phyloP scores from a whole-genome alignment of 169 alveolate species.

The Babesia gibsoni region DNA sequence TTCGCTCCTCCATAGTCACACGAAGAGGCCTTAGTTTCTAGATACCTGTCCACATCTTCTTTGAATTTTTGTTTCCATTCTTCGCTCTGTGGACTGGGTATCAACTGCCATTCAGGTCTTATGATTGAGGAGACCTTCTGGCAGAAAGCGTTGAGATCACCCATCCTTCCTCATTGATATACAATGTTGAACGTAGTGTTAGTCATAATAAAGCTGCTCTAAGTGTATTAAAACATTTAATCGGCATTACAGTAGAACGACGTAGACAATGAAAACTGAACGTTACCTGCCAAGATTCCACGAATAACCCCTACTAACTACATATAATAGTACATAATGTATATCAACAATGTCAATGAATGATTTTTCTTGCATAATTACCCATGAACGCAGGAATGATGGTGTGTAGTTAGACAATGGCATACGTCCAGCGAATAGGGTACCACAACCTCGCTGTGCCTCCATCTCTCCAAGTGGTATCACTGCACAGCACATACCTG shows the following conservation, averaged over 20 bases:
- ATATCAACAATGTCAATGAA: too few relatives aligned
- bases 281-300: too few relatives aligned
- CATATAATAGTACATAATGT: too few relatives aligned
- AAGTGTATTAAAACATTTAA: too few relatives aligned
- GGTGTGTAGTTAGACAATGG: conserved; percentile 16
- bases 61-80: background rate
- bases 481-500: conserved; percentile 68
- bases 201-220: too few relatives aligned
- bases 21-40: background rate
- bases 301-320: too few relatives aligned
- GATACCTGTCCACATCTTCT: background rate
- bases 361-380: too few relatives aligned
- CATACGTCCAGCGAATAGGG: conserved; percentile 75
- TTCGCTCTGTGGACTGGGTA: conserved; percentile 19
- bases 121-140: background rate
- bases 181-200: background rate
- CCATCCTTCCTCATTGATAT: background rate
- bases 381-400: too few relatives aligned
- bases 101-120: conserved; percentile 10
- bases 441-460: conserved; percentile 77
- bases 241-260: too few relatives aligned
- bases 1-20: conserved; percentile 6
- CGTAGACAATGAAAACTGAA: too few relatives aligned
- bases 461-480: conserved; percentile 75
- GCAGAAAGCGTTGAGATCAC: background rate